Base-by-base conservation (phyloP, 148 eudicot species). In the Heliamphora exappendiculata region DNA sequence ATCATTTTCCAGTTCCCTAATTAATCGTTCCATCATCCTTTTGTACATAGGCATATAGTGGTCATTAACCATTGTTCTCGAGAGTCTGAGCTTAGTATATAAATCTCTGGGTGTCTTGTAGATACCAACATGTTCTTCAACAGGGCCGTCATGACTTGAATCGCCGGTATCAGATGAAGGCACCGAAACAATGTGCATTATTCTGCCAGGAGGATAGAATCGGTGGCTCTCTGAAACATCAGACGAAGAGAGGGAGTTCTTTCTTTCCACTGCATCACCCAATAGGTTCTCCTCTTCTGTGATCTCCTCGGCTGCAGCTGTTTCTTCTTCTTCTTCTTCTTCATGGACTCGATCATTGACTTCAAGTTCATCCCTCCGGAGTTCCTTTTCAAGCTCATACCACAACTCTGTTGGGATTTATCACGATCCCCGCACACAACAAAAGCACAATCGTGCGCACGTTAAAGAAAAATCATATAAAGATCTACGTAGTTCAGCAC, bases 31-130 rank as follows among this genome's bases (percentile, higher is more conserved):
- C 87, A 92, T 88, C 89, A 85, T 84, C 80, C 83, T 91, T 88
- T 89, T 94, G 76, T 94, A 92, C 94, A 91, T 91, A 1, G 98
- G 97, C 97, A 92, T 94, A 80, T 89, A 92, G 81, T 92, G 97
- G 83, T 92, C 97, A 58, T 91, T 92, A 44, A 94, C 87, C 98
- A 94, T 92, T 0, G 91, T 92, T 84, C 81, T 90, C 16, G 97
- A 89, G 76, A 94, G 80, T 22, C 97, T 85, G 45, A 94, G 89
- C 82, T 94, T 94, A 85, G 89, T 89, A 69, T 94, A 92, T 85
- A 91, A 78, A 59, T 92, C 84, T 77, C 98, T 83, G 0, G 90
- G 90, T 0, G 96, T 89, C 85, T 83, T 89, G 55, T 89, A 94
- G 20, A 92, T 85, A 34, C 92, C 91, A 44, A 87, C 86, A 45